Evolutionary conservation across 805 yeast genomes (phyloP).

Genomic region (Cephaloascus albidus): DNA sequence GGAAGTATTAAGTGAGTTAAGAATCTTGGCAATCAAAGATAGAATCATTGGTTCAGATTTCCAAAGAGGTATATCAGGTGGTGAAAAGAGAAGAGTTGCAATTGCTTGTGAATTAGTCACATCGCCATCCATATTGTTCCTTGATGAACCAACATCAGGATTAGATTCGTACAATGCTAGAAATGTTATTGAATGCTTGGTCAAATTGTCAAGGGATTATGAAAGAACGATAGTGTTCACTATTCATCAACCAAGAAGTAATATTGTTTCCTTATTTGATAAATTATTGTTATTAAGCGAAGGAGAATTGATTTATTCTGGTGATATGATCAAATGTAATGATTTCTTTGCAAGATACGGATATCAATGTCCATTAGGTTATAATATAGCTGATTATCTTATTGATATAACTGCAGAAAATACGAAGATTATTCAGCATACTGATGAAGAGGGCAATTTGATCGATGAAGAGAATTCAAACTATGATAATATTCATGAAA

Average conservation of each 20-base stretch:
- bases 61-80: constrained; percentile 88
- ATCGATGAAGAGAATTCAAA: constrained; percentile 13
- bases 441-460: constrained; percentile 8
- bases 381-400: constrained; percentile 87
- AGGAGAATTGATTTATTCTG: constrained; percentile 83
- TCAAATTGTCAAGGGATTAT: constrained; percentile 67
- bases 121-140: constrained; percentile 70
- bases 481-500: background rate
- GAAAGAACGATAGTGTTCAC: constrained; percentile 87
- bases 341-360: constrained; percentile 73
- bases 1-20: constrained; percentile 77
- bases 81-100: constrained; percentile 86
- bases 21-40: constrained; percentile 78
- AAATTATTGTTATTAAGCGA: constrained; percentile 71
- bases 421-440: constrained; percentile 16
- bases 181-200: constrained; percentile 81
- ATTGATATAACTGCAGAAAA: constrained; percentile 82
- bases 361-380: constrained; percentile 77
- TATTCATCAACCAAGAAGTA: constrained; percentile 95
- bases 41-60: constrained; percentile 82
- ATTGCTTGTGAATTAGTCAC: constrained; percentile 92
- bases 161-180: constrained; percentile 89
- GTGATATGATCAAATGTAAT: constrained; percentile 66
- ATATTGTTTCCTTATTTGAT: constrained; percentile 87
- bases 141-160: constrained; percentile 95